Evolutionary conservation across 2,329 filamentous ascomycete genomes (phyloP).

Genomic region (Fusarium coicis): DNA sequence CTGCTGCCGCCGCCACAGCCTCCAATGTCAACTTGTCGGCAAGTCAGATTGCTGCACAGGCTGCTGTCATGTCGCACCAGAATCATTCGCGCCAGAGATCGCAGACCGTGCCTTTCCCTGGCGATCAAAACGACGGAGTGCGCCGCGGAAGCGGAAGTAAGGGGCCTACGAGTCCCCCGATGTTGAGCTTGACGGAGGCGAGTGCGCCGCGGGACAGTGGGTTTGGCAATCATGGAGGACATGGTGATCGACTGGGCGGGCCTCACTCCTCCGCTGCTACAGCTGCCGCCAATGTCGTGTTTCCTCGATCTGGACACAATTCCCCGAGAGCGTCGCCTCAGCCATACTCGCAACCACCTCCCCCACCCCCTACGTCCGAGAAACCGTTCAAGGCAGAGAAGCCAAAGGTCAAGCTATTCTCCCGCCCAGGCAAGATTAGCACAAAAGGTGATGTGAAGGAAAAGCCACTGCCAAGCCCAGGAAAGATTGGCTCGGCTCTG

Average conservation of each 20-base stretch:
- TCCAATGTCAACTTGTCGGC: slow-evolving; percentile 60
- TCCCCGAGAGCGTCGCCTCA: slow-evolving; percentile 58
- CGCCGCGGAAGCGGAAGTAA: slow-evolving; percentile 59
- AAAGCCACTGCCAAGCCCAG: slow-evolving; percentile 77
- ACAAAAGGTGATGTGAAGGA: slow-evolving; percentile 75
- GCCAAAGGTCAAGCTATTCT: slow-evolving; percentile 84
- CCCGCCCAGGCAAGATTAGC: slow-evolving; percentile 78
- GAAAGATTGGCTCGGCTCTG: slow-evolving; percentile 74
- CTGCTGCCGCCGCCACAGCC: slow-evolving; percentile 53
- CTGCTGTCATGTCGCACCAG: slow-evolving; percentile 76
- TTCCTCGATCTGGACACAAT: slow-evolving; percentile 70
- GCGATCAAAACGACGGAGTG: slow-evolving; percentile 55
- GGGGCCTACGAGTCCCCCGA: slow-evolving; percentile 68
- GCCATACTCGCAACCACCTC: slow-evolving; percentile 52
- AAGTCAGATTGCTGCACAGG: slow-evolving; percentile 84
- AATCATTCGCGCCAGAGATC: slow-evolving; percentile 72
- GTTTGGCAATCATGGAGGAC: slow-evolving; percentile 58
- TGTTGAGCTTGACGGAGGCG: slow-evolving; percentile 72
- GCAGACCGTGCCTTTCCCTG: slow-evolving; percentile 74
- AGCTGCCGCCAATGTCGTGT: slow-evolving; percentile 77
- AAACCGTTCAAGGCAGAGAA: slow-evolving; percentile 73
- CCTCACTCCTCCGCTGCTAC: slow-evolving; percentile 73
- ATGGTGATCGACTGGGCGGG: slow-evolving; percentile 66
- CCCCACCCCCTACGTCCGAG: slow-evolving; percentile 57
- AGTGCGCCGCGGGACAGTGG: slow-evolving; percentile 68